Percentiles rank a stretch among this genome's conserved stretches.
Conservation (phyloP, 768 basidiomycete species). For the Strobilomyces echinocephalus region DNA sequence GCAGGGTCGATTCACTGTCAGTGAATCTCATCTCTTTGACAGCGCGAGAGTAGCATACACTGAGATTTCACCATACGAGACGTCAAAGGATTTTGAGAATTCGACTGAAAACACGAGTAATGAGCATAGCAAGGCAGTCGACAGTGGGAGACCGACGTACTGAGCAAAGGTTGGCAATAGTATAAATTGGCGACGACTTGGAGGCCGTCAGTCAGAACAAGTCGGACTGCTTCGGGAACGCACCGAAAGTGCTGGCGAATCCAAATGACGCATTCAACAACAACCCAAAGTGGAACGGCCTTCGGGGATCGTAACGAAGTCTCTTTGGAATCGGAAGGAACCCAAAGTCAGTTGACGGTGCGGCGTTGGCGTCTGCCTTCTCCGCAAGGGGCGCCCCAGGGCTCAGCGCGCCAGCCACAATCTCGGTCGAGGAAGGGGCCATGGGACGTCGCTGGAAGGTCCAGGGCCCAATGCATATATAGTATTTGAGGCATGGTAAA, state of each 20-base stretch:
- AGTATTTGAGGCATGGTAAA: neutral
- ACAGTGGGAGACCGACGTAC: conserved; percentile 33
- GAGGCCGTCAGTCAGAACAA: neutral
- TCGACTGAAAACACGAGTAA: conserved; percentile 17
- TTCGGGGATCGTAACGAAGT: conserved; percentile 47
- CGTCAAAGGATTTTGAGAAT: conserved; percentile 37
- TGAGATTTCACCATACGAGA: conserved; percentile 36
- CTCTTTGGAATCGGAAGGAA: conserved; percentile 59
- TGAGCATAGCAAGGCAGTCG: neutral
- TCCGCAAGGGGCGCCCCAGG: neutral
- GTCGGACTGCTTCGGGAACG: neutral
- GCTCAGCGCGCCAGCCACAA: neutral
- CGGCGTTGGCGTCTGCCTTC: neutral
- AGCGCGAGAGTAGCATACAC: conserved; percentile 15
- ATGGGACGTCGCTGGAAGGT: conserved; percentile 4
- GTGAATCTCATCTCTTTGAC: neutral
- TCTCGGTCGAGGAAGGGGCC: conserved; percentile 12
- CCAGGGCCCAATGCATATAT: conserved; percentile 8
- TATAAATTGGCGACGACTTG: conserved; percentile 72
- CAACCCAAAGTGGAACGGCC: conserved; percentile 49
- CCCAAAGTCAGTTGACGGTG: conserved; percentile 46
- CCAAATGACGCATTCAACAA: conserved; percentile 58
- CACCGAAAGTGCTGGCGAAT: conserved; percentile 48
- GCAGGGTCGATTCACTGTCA: conserved; percentile 4
- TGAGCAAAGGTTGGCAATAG: conserved; percentile 77